These are phyloP conservation scores for Ceratobasidium sp. DNA, from an alignment of 1,284 basidiomycete genomes.

Conservation along the genomic window DNA sequence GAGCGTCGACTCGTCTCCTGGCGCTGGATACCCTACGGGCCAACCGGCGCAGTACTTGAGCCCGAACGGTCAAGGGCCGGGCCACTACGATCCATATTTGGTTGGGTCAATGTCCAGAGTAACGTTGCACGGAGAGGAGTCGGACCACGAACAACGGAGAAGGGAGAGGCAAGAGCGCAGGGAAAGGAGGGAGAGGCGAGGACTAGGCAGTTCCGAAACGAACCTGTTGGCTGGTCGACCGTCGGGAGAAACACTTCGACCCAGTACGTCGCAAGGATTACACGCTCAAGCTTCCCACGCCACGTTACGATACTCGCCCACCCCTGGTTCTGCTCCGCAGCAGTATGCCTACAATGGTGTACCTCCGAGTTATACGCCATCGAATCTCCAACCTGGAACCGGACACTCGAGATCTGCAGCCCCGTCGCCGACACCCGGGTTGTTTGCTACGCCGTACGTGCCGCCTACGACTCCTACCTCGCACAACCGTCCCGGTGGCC, in stretches of 20 bases:
- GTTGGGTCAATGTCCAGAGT: not conserved
- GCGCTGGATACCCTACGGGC: not conserved
- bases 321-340: not conserved
- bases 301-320: not conserved
- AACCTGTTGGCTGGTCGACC: not conserved
- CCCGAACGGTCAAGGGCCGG: not conserved
- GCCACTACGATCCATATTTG: constrained; percentile 5
- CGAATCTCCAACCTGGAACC: not conserved
- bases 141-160: not conserved
- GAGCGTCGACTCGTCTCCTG: not conserved
- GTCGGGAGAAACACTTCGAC: not conserved
- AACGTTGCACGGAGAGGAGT: not conserved
- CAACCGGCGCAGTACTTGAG: not conserved
- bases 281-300: not conserved
- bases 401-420: not conserved
- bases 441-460: not conserved
- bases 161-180: not conserved
- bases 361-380: not conserved
- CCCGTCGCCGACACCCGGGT: not conserved
- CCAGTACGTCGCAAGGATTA: not conserved
- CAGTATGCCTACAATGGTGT: no score
- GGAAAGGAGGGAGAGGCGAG: not conserved
- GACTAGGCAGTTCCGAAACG: not conserved
- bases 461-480: not conserved
- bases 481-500: not conserved